Conservation (phyloP, 345 rosid species). For the Eutrema japonicum region DNA sequence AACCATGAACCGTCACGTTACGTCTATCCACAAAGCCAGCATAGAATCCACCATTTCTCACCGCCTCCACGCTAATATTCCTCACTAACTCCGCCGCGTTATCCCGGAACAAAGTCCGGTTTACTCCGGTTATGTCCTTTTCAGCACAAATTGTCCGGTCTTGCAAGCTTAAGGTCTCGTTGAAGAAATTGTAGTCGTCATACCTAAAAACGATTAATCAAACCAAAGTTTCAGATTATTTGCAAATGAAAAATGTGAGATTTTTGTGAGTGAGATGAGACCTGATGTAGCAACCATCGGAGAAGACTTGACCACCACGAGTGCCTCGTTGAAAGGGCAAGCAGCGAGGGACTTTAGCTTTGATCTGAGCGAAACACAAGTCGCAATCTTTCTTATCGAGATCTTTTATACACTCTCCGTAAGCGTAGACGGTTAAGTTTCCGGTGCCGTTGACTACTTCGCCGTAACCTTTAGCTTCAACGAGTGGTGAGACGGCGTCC, state of each 20-base stretch:
- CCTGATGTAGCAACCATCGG: conserved; percentile 79
- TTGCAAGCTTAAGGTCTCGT: conserved; percentile 49
- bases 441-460: conserved; percentile 53
- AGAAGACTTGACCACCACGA: conserved; percentile 76
- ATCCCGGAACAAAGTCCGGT: conserved; percentile 53
- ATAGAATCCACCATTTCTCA: conserved; percentile 57
- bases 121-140: conserved; percentile 52
- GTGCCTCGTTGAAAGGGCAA: conserved; percentile 67
- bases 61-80: conserved; percentile 62
- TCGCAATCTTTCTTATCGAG: conserved; percentile 68
- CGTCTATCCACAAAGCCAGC: conserved; percentile 59
- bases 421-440: conserved; percentile 60
- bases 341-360: conserved; percentile 70
- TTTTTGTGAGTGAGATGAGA: neutral
- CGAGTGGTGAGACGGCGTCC: conserved; percentile 51
- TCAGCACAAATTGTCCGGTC: conserved; percentile 56
- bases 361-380: conserved; percentile 81
- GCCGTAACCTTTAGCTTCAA: conserved; percentile 50
- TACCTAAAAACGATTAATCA: conserved; percentile 32
- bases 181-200: conserved; percentile 71
- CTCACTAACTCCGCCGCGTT: conserved; percentile 56
- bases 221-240: neutral
- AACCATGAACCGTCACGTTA: conserved; percentile 72
- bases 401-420: conserved; percentile 85
- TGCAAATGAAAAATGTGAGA: neutral